phyloP scores from a whole-genome alignment of 176 grass and related monocot genomes.

The Rhynchospora tenuis region DNA sequence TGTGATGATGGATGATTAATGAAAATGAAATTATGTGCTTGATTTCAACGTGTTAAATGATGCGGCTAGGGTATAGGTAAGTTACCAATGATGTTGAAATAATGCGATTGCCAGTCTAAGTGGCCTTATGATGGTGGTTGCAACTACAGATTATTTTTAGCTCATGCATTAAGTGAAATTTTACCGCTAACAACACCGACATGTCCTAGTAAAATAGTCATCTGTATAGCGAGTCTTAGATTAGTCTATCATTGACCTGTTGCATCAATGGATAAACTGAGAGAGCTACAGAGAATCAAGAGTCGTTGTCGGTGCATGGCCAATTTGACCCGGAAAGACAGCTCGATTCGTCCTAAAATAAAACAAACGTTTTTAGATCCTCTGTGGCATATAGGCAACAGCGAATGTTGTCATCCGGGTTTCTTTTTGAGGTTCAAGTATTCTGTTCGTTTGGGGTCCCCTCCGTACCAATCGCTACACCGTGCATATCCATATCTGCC shows the following conservation, averaged over 20 bases:
- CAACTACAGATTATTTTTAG: background rate
- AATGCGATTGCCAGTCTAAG: background rate
- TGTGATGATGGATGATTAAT: background rate
- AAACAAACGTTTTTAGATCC: background rate
- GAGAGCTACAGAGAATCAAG: background rate
- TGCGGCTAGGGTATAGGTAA: background rate
- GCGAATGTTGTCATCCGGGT: background rate
- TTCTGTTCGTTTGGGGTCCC: no score
- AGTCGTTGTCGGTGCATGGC: background rate
- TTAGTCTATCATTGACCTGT: no score
- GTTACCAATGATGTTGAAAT: background rate
- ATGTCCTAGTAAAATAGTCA: no score
- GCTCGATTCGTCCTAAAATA: background rate
- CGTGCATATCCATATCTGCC: background rate
- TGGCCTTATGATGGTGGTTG: background rate
- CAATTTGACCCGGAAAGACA: background rate
- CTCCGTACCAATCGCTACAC: background rate
- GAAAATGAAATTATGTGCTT: background rate
- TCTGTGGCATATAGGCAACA: background rate
- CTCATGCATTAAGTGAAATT: background rate
- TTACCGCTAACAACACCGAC: no score
- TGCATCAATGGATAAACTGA: background rate
- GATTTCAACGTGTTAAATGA: background rate
- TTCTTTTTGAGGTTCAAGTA: no score
- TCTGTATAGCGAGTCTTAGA: background rate